Evolutionary conservation across 1,284 basidiomycete genomes (phyloP).

Genomic region (Puccinia coronata): DNA sequence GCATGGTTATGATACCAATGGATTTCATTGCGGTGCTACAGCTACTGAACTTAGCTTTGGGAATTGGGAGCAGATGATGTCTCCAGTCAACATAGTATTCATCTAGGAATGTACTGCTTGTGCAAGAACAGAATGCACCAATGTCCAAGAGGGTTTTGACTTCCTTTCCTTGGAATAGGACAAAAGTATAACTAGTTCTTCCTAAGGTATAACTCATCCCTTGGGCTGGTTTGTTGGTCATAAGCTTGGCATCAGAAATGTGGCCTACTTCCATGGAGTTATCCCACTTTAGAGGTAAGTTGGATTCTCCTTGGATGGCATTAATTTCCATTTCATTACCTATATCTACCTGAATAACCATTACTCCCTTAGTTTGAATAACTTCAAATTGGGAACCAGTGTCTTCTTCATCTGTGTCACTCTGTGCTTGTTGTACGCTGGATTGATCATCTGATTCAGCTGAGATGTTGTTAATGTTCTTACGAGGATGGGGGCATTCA

Average conservation of each 20-base stretch:
- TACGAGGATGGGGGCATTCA: too few species aligned
- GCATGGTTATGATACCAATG: neutral
- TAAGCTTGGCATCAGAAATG: neutral
- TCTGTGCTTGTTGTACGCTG: too few species aligned
- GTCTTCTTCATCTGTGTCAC: too few species aligned
- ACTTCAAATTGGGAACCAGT: too few species aligned
- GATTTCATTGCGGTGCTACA: neutral
- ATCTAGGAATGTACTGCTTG: neutral
- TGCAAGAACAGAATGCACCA: neutral
- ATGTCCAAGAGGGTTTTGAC: too few species aligned
- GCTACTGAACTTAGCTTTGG: slow-evolving; percentile 15
- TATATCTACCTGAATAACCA: neutral
- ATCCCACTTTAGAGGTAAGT: neutral
- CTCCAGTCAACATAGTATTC: neutral
- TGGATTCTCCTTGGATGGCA: neutral
- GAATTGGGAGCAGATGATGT: neutral
- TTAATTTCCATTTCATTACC: neutral
- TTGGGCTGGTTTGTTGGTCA: neutral
- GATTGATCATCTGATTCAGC: too few species aligned
- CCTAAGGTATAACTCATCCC: neutral
- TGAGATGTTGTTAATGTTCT: too few species aligned
- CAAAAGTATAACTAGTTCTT: neutral
- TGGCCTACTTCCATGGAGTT: neutral
- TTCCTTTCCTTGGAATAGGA: too few species aligned
- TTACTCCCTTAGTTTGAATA: too few species aligned